These are phyloP conservation scores for Fusarium bactridioides DNA, from an alignment of 2,329 filamentous ascomycete species.

Conservation along the genomic window DNA sequence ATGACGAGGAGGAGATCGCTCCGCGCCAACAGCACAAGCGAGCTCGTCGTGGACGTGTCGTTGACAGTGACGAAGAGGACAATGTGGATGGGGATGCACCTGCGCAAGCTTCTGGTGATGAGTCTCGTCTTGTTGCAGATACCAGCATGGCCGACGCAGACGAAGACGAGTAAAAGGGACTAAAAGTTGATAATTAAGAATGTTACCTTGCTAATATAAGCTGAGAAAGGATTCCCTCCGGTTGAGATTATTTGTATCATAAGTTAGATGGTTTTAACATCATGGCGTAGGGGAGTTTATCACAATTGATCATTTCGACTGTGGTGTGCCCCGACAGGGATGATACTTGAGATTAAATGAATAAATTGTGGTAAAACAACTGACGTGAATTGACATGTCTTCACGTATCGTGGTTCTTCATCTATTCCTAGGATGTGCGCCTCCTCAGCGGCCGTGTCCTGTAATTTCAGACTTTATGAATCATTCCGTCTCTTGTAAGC, in stretches of 20 bases:
- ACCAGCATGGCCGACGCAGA: conserved; percentile 52
- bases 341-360: not conserved
- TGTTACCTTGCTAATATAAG: conserved; percentile 23
- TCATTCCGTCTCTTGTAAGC: conserved; percentile 7
- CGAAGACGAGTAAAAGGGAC: conserved; percentile 40
- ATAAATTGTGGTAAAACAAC: conserved; percentile 1
- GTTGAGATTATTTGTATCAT: conserved; percentile 25
- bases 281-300: conserved; percentile 24
- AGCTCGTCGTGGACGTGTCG: conserved; percentile 58
- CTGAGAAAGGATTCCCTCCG: not conserved
- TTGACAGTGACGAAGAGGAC: conserved; percentile 64
- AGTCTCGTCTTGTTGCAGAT: conserved; percentile 44
- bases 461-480: not conserved
- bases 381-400: conserved; percentile 17
- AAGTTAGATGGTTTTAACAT: conserved; percentile 31
- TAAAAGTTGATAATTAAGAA: conserved; percentile 13
- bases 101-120: conserved; percentile 28
- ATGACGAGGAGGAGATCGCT: conserved; percentile 58
- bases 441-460: not conserved
- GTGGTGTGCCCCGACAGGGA: not conserved
- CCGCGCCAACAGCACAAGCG: conserved; percentile 55
- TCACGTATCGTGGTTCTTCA: not conserved
- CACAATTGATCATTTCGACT: not conserved
- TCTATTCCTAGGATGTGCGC: not conserved
- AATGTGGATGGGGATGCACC: conserved; percentile 38